phyloP scores from a whole-genome alignment of 768 basidiomycete species.

The Mycena vitilis region DNA sequence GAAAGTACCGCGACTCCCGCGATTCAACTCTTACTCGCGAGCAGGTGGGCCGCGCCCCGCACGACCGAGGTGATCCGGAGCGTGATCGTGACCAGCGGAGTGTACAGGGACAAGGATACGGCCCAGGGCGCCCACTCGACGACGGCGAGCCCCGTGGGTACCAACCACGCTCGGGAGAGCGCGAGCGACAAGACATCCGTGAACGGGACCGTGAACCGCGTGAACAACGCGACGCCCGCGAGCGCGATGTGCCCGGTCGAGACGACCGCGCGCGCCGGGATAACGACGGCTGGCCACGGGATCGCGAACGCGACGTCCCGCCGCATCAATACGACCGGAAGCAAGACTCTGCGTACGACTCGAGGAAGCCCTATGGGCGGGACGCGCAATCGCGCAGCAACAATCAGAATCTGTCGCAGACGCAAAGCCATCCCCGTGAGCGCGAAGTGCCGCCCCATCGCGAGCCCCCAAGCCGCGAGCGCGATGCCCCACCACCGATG shows the following conservation, averaged over 20 bases:
- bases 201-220: conserved; percentile 26
- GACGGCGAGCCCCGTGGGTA: conserved; percentile 14
- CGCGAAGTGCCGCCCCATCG: conserved; percentile 18
- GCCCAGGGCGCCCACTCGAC: conserved; percentile 13
- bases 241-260: conserved; percentile 8
- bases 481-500: conserved; percentile 12
- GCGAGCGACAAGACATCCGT: conserved; percentile 22
- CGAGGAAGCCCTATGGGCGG: conserved; percentile 14
- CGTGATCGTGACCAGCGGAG: conserved; percentile 22
- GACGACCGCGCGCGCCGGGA: conserved; percentile 4
- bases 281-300: conserved; percentile 6
- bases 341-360: conserved; percentile 13
- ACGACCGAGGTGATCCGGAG: conserved; percentile 21
- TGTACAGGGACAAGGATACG: conserved; percentile 10
- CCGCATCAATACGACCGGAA: conserved; percentile 24
- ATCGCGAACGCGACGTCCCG: conserved; percentile 23
- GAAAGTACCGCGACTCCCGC: conserved; percentile 12
- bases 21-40: neutral
- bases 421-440: conserved; percentile 20
- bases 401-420: conserved; percentile 17
- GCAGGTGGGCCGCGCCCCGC: neutral
- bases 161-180: conserved; percentile 7
- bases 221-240: conserved; percentile 11
- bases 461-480: conserved; percentile 10
- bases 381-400: conserved; percentile 8